Conservation (phyloP, 2,329 filamentous ascomycete species). For the Aspergillus bombycis region DNA sequence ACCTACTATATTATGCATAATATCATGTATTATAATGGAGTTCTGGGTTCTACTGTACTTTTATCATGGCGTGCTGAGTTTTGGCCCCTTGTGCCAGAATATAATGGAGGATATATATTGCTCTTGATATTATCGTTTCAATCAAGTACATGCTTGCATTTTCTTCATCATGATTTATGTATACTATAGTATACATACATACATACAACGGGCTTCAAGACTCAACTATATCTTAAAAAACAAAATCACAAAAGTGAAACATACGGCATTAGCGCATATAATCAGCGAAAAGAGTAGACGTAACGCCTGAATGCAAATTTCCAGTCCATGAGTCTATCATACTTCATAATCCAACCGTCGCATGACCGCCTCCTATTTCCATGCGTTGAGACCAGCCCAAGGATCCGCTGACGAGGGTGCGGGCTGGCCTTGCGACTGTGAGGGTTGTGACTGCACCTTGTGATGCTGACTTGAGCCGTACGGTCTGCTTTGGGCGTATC, state of each 20-base stretch:
- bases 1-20: neutral
- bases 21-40: conserved; percentile 1
- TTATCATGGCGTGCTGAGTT: neutral
- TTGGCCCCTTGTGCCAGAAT: neutral
- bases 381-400: conserved; percentile 71
- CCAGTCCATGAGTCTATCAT: conserved; percentile 25
- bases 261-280: conserved; percentile 1
- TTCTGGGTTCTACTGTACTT: neutral
- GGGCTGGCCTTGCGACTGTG: conserved; percentile 28
- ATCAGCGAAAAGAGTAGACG: conserved; percentile 10
- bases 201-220: neutral
- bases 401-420: conserved; percentile 56
- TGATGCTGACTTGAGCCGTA: conserved; percentile 42
- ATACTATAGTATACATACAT: too few species aligned
- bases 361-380: conserved; percentile 57
- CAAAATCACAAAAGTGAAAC: neutral
- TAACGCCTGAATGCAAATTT: conserved; percentile 24
- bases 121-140: neutral
- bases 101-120: neutral
- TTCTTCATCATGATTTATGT: neutral
- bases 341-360: conserved; percentile 16
- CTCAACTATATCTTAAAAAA: neutral
- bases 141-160: neutral
- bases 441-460: conserved; percentile 41
- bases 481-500: conserved; percentile 57